A percentile compares a stretch with the other conserved stretches of the same genome.
Conservation (phyloP, 805 yeast species). For the Wickerhamiella nectarea region DNA sequence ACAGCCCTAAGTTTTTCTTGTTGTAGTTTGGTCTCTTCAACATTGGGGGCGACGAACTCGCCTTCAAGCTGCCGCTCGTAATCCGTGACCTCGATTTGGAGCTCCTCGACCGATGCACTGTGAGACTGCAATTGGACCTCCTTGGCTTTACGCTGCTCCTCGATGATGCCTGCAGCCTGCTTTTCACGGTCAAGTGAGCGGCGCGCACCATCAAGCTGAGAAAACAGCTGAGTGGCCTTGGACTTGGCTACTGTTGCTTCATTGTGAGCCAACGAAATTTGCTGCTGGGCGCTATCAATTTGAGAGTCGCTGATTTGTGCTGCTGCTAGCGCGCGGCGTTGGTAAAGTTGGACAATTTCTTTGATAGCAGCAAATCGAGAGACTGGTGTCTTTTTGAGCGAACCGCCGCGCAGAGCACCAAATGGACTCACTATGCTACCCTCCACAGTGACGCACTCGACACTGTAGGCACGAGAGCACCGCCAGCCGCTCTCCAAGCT, state of each 20-base stretch:
- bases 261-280: background rate
- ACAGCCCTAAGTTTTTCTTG: background rate
- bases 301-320: background rate
- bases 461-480: slow-evolving; percentile 43
- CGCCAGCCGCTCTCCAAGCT: slow-evolving; percentile 56
- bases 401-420: slow-evolving; percentile 82
- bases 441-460: slow-evolving; percentile 75
- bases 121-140: background rate
- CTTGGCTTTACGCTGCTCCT: background rate
- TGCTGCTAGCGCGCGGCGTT: background rate
- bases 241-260: background rate
- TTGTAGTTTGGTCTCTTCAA: background rate
- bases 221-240: background rate
- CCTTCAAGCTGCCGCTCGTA: background rate
- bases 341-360: background rate
- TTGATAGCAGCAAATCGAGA: slow-evolving; percentile 5
- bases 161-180: background rate
- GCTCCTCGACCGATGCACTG: background rate
- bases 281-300: slow-evolving; percentile 4
- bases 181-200: background rate
- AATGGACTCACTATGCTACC: slow-evolving; percentile 79
- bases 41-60: background rate
- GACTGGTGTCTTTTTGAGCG: background rate
- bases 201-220: slow-evolving; percentile 2
- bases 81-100: background rate